Percentiles rank a stretch among this genome's conserved stretches.
phyloP scores from a whole-genome alignment of 768 basidiomycete genomes.

The Suillus subluteus region DNA sequence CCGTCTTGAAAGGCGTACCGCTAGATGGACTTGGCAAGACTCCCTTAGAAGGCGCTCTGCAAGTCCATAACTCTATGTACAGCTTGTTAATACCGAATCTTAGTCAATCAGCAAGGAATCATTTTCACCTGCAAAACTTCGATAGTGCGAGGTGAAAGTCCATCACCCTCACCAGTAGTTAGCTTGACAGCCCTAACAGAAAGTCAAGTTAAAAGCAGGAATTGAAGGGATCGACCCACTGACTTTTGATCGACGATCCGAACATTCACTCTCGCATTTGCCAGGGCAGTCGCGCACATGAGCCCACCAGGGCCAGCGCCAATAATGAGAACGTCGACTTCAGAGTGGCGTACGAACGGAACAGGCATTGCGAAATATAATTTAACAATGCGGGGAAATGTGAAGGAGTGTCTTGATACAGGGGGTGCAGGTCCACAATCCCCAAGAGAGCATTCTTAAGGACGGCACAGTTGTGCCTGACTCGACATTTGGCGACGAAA shows the following conservation, averaged over 20 bases:
- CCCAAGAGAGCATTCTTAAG: not conserved
- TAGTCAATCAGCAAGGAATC: not conserved
- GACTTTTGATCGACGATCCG: constrained; percentile 46
- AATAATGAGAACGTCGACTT: constrained; percentile 46
- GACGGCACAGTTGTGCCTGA: not conserved
- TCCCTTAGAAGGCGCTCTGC: constrained; percentile 62
- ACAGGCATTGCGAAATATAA: constrained; percentile 9
- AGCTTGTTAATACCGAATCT: not conserved
- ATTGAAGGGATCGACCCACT: constrained; percentile 5
- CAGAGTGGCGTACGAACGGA: constrained; percentile 18
- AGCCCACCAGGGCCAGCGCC: constrained; percentile 48
- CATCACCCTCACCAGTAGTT: constrained; percentile 30
- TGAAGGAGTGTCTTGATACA: constrained; percentile 8
- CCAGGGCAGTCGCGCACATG: constrained; percentile 49
- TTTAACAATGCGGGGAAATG: constrained; percentile 3
- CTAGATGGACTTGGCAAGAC: constrained; percentile 67
- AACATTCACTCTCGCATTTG: constrained; percentile 39
- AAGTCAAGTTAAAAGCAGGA: not conserved
- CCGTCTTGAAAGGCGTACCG: constrained; percentile 44
- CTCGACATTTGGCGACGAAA: not conserved
- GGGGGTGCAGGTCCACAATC: not conserved
- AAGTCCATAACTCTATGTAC: constrained; percentile 70
- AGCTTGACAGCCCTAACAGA: constrained; percentile 21
- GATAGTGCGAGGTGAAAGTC: constrained; percentile 29
- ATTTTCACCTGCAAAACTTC: constrained; percentile 49